phyloP scores from a whole-genome alignment of 1,284 basidiomycete species.

The Erythrobasidium hasegawianum region DNA sequence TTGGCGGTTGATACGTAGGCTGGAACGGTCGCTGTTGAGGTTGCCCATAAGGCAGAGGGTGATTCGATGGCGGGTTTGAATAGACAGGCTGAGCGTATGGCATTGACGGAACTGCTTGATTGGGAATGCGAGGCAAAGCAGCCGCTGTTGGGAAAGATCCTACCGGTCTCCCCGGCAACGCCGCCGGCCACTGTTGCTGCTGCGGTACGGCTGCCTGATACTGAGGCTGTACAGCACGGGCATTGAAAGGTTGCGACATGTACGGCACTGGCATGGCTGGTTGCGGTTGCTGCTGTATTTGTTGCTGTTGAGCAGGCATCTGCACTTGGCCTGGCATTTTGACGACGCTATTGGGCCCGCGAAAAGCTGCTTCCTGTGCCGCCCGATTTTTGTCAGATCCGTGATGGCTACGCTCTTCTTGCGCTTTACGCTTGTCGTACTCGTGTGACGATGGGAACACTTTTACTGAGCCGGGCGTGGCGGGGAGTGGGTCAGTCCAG shows the following conservation, averaged over 20 bases:
- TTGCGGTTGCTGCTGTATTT: neutral
- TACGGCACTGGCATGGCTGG: neutral
- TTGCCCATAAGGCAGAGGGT: too few relatives aligned
- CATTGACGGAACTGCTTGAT: too few relatives aligned
- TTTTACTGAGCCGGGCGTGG: constrained; percentile 9
- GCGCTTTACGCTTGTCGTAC: constrained; percentile 29
- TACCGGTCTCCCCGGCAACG: neutral
- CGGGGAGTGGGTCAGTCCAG: constrained; percentile 61
- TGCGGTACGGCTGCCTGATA: too few relatives aligned
- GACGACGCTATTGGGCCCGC: constrained; percentile 11
- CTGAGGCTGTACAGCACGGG: neutral
- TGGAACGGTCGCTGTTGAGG: too few relatives aligned
- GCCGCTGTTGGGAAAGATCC: too few relatives aligned
- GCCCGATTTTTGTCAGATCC: constrained; percentile 21
- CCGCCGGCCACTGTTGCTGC: neutral
- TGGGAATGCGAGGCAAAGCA: too few relatives aligned
- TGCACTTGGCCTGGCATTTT: neutral
- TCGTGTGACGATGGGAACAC: constrained; percentile 32
- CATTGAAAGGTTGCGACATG: constrained; percentile 11
- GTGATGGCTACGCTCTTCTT: constrained; percentile 5
- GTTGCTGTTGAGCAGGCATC: neutral
- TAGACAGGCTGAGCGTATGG: too few relatives aligned
- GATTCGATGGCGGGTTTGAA: too few relatives aligned
- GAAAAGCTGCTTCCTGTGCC: constrained; percentile 31
- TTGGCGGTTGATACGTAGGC: too few relatives aligned